Evolutionary conservation across 192 early-diverging fungal species (phyloP), one percentile per base, ranked within the genome.

Genomic region (Chytriomyces sp.): DNA sequence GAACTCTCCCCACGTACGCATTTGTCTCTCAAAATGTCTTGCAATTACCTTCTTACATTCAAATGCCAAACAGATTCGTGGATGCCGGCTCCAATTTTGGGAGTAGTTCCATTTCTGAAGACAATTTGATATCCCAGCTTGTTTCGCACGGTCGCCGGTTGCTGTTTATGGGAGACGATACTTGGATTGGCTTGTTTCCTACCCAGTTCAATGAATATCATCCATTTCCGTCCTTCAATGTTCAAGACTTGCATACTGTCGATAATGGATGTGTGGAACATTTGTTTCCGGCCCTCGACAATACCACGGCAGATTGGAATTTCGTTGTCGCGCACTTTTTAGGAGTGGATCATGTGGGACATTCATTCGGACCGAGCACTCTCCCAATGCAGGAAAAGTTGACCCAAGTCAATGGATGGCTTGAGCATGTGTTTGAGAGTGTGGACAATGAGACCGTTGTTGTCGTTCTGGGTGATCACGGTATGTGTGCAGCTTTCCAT

Each of bases 311-410:
- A 26, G 20, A 23, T 16, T 97, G 94, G 95, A 89, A 94, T 64
- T 78, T 97, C 13, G 72, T 94, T 50, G 91, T 99, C 68, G 95
- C 96, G 0, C 97, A 99, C 72, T 94, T 96, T 45, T 82, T 99
- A 2, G 97, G 97, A 0, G 94, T 99, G 0, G 96, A 99, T 85
- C 97, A 99, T 78, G 95, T 93, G 53, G 97, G 97, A 0, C 97
- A 99, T 71, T 89, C 92, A 0, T 97, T 90, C 70, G 93, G 94
- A 6, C 96, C 97, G 0, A 89, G 88, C 24, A 93, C 98, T 78
- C 89, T 90, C 5, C 90, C 90, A 6, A 97, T 99, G 92, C 90
- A 88, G 5, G 79, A 77, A 13, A 99, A 99, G 82, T 86, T 99
- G 43, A 79, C 75, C 0, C 91, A 97, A 76, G 95, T 96, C 92